Percentiles rank a stretch among this genome's conserved stretches.
phyloP scores from a whole-genome alignment of 495 filamentous ascomycete species.

The Talaromyces thailandensis region DNA sequence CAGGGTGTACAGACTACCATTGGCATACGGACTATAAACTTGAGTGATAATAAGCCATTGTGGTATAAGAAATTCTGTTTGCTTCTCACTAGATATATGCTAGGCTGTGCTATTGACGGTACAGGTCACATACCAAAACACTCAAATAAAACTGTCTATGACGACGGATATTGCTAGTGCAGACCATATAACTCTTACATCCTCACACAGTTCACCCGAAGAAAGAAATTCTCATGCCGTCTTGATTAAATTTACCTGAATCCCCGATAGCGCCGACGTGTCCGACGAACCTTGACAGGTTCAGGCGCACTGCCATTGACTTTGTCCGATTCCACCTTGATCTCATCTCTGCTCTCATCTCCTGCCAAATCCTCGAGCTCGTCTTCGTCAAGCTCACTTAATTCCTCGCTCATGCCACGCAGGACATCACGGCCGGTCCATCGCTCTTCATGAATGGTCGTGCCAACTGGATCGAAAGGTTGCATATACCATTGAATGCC shows the following conservation, averaged over 20 bases:
- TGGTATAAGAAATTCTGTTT: not conserved
- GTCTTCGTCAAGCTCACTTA: constrained; percentile 83
- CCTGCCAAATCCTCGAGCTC: constrained; percentile 60
- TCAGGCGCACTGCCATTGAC: constrained; percentile 1
- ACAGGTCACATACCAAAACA: not conserved
- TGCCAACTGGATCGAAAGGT: constrained; percentile 69
- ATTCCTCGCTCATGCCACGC: constrained; percentile 72
- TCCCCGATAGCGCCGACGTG: constrained; percentile 31
- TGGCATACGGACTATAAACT: no score
- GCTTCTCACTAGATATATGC: not conserved
- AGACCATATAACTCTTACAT: not conserved
- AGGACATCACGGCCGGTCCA: constrained; percentile 70
- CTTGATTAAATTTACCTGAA: constrained; percentile 15
- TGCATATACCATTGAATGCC: constrained; percentile 86
- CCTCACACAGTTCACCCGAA: not conserved
- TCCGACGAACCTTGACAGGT: constrained; percentile 24
- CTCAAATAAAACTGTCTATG: constrained; percentile 4
- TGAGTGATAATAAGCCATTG: no score
- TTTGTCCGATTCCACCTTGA: constrained; percentile 7
- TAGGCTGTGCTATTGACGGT: not conserved
- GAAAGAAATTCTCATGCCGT: not conserved
- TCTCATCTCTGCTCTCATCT: constrained; percentile 25
- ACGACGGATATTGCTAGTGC: constrained; percentile 9
- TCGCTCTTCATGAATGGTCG: constrained; percentile 64
- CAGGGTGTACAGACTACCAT: no score